phyloP scores from a whole-genome alignment of 2,329 filamentous ascomycete species.

The Clarireedia homoeocarpa region DNA sequence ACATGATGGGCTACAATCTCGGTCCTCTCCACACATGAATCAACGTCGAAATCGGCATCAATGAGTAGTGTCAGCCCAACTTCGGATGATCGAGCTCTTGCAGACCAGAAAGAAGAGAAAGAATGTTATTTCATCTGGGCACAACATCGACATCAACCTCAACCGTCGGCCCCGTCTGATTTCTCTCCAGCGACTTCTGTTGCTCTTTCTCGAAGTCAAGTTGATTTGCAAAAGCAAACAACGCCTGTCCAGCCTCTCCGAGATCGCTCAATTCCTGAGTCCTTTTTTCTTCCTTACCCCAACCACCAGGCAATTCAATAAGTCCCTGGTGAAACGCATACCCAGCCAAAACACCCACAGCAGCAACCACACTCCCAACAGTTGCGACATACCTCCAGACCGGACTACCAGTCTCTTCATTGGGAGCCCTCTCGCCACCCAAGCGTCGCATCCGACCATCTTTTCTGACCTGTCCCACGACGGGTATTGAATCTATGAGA shows the following conservation, averaged over 20 bases:
- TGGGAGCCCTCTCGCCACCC: conserved; percentile 17
- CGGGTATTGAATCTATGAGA: conserved; percentile 25
- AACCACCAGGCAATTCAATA: conserved; percentile 15
- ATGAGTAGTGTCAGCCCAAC: no score
- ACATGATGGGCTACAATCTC: no score
- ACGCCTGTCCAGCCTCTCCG: conserved; percentile 25
- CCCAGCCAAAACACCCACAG: conserved; percentile 25
- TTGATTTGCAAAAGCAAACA: conserved; percentile 19
- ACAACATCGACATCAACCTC: conserved; percentile 20
- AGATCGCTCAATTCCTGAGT: conserved; percentile 16
- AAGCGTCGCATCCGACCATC: conserved; percentile 22
- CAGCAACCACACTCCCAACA: conserved; percentile 24
- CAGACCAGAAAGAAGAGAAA: neutral
- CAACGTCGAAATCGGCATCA: no score
- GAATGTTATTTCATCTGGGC: neutral
- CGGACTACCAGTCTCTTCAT: conserved; percentile 15
- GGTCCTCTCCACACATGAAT: no score
- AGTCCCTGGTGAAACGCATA: conserved; percentile 29
- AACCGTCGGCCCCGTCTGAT: conserved; percentile 12
- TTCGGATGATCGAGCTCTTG: no score
- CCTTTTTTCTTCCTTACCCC: conserved; percentile 6
- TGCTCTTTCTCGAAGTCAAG: conserved; percentile 16
- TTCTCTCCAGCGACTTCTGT: conserved; percentile 11
- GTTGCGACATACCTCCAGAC: conserved; percentile 18
- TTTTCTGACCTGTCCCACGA: conserved; percentile 23